Evolutionary conservation across 495 filamentous ascomycete species (phyloP), one percentile per base, ranked within the genome.

Genomic region (Talaromyces stipitatus): DNA sequence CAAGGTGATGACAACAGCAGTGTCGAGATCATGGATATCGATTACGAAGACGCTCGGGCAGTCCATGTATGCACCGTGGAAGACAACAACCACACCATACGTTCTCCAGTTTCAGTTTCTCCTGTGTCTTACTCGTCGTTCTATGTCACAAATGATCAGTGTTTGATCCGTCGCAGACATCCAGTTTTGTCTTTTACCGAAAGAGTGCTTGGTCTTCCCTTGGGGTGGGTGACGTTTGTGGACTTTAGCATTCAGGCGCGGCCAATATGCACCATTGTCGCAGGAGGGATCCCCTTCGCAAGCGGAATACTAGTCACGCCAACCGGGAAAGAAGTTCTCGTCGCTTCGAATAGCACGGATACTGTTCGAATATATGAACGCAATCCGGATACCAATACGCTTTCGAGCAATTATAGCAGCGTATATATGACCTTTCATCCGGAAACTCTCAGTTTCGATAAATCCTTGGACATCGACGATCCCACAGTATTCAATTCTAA

Each of bases 241-340:
- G 54, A 55, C 26, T 46, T 43, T 11, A 46, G 22, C 8, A 27
- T n/a, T 7, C 54, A 28, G 20, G 12, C 2, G 11, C 26, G 46
- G 18, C 54, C 54, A 7, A 55, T 28, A 26, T 55, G 32, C 22
- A 28, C 36, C 12, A 55, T 55, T 18, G 33, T 41, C 16, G 54
- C 54, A 28, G 36, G 54, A 9, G 54, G 38, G 0, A 55, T 55
- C 14, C 38, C 54, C 28, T 55, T 46, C 23, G 54, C 54, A 22
- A 55, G 30, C 23, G 54, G 54, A 28, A 55, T 55, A n/a, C n/a
- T 55, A 7, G 54, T 55, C 10, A 55, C 54, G 38, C 54, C 54
- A 41, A 55, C 36, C 18, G 54, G 54, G 18, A 55, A 46, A 32
- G 54, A 55, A 10, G 23, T 55, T 24, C 36, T 55, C 7, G 54